Evolutionary conservation across 176 grass and related monocot species (phyloP).

Genomic region (Ampelocalamus luodianensis): DNA sequence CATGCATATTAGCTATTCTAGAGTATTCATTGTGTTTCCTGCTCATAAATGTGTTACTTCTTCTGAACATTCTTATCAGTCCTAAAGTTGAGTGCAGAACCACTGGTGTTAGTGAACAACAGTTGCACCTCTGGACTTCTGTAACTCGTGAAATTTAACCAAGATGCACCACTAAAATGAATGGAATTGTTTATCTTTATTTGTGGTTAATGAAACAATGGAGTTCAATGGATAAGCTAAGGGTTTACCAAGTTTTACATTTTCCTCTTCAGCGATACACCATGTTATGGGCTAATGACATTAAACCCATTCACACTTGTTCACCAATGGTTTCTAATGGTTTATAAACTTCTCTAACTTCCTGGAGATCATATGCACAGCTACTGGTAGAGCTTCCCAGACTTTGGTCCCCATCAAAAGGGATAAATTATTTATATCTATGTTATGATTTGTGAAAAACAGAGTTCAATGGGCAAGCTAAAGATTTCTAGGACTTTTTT

Average conservation of each 20-base stretch:
- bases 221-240: too few species aligned
- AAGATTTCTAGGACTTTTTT: not conserved
- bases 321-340: not conserved
- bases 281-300: too few species aligned
- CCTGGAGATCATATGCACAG: not conserved
- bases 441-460: not conserved
- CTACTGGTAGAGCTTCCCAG: not conserved
- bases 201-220: too few species aligned
- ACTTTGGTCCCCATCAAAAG: not conserved
- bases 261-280: not conserved
- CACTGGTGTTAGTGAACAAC: not conserved
- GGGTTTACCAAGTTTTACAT: too few species aligned
- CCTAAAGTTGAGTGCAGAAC: not conserved
- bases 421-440: slow-evolving; percentile 4
- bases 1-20: not conserved
- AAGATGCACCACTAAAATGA: not conserved
- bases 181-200: not conserved
- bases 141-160: not conserved
- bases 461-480: not conserved
- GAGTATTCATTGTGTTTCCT: not conserved
- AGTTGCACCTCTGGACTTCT: slow-evolving; percentile 7
- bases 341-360: too few species aligned
- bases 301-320: too few species aligned
- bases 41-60: not conserved
- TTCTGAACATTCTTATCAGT: not conserved